Percentiles rank a stretch among this genome's conserved stretches.
Conservation (phyloP, 2,329 filamentous ascomycete genomes). For the Cucurbitaria berberidis region DNA sequence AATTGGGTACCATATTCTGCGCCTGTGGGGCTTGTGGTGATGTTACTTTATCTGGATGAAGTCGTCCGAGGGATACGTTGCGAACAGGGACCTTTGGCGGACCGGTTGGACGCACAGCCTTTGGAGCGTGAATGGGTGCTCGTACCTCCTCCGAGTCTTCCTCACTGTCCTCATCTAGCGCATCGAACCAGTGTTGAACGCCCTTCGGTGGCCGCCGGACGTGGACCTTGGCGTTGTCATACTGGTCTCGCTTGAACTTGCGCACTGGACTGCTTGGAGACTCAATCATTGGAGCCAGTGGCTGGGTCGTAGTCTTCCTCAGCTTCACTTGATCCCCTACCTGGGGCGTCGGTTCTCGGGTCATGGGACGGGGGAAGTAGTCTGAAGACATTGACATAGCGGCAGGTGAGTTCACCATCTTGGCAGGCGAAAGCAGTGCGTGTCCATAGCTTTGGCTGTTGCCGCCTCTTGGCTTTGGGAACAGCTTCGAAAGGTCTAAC, state of each 20-base stretch:
- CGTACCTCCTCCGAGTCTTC: slow-evolving; percentile 29
- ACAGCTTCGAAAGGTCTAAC: slow-evolving; percentile 52
- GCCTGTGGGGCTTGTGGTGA: slow-evolving; percentile 16
- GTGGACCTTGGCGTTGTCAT: slow-evolving; percentile 56
- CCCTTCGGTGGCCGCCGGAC: slow-evolving; percentile 56
- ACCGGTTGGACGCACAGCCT: slow-evolving; percentile 11
- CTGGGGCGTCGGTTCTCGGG: slow-evolving; percentile 38
- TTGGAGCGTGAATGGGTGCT: slow-evolving; percentile 19
- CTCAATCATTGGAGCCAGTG: slow-evolving; percentile 20
- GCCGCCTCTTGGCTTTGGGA: slow-evolving; percentile 45
- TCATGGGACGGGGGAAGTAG: slow-evolving; percentile 43
- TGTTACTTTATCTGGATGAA: slow-evolving; percentile 14
- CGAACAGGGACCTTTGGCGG: slow-evolving; percentile 18
- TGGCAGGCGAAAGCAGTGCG: slow-evolving; percentile 46
- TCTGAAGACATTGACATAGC: slow-evolving; percentile 49
- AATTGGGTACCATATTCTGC: slow-evolving; percentile 16
- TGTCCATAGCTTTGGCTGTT: slow-evolving; percentile 18
- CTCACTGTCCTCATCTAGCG: slow-evolving; percentile 50
- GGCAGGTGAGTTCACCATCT: slow-evolving; percentile 50
- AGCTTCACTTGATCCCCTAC: slow-evolving; percentile 29
- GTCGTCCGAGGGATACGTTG: slow-evolving; percentile 25
- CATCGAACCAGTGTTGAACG: slow-evolving; percentile 60
- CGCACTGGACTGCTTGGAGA: slow-evolving; percentile 32
- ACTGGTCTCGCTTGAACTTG: slow-evolving; percentile 46
- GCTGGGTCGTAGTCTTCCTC: slow-evolving; percentile 27